These are phyloP conservation scores for Bjerkandera adusta DNA, from an alignment of 1,284 basidiomycete species.

Conservation along the genomic window DNA sequence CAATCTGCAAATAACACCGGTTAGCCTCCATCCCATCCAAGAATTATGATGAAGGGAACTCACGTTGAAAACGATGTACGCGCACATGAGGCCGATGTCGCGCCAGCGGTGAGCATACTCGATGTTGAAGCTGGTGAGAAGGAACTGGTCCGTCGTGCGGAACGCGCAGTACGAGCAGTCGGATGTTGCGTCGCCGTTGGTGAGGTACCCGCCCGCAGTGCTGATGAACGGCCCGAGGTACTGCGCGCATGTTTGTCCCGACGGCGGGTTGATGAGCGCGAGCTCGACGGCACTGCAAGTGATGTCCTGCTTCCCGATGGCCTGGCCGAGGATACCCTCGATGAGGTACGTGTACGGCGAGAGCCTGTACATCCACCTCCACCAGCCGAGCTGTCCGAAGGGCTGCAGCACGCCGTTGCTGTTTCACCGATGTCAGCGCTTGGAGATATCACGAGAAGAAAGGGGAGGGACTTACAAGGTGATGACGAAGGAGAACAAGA, in stretches of 20 bases:
- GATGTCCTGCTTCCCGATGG: conserved; percentile 39
- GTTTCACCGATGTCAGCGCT: not conserved
- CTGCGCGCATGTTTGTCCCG: conserved; percentile 57
- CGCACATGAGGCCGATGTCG: conserved; percentile 61
- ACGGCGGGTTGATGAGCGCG: conserved; percentile 50
- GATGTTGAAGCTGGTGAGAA: conserved; percentile 51
- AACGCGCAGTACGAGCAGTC: conserved; percentile 56
- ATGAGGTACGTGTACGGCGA: conserved; percentile 76
- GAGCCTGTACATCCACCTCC: conserved; percentile 81
- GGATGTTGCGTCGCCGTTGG: conserved; percentile 51
- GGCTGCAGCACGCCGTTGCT: conserved; percentile 69
- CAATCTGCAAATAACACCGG: conserved; percentile 23
- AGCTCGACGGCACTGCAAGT: conserved; percentile 44
- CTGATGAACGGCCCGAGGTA: conserved; percentile 58
- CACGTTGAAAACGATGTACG: conserved; percentile 64
- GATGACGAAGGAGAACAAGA: conserved; percentile 60
- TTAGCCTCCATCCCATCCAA: not conserved
- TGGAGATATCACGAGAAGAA: not conserved
- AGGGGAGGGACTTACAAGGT: conserved; percentile 50
- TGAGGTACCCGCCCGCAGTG: conserved; percentile 61
- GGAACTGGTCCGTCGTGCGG: conserved; percentile 54
- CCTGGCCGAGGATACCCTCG: conserved; percentile 54
- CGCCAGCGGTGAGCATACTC: conserved; percentile 57
- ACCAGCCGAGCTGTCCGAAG: conserved; percentile 69
- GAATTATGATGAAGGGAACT: conserved; percentile 9